Evolutionary conservation across 768 basidiomycete genomes (phyloP), one percentile per base, ranked within the genome.

Genomic region (Pleurotus giganteus): DNA sequence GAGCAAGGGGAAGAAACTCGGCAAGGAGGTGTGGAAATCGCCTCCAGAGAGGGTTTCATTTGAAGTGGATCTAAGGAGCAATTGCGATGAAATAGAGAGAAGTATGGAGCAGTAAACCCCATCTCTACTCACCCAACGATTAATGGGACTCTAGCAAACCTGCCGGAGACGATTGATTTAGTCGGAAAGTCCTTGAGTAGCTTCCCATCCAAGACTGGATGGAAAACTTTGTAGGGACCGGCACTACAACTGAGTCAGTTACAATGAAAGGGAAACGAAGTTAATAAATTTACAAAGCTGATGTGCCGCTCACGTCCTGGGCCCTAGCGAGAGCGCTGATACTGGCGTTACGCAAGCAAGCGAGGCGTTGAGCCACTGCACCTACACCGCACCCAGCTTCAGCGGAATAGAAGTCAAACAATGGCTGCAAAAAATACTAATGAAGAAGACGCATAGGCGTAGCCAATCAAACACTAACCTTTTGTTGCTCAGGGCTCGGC

Each of bases 31-130:
- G 1, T 67, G 57, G 32, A 82, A 66, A 46, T 73, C 67, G 13
- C 78, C 76, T 9, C 72, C 68, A 3, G 77, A 73, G 29, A 81
- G 64, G 1, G 85, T 82, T 61, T 87, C 84, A 47, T 88, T 84
- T 5, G 82, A 79, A 2, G 82, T 83, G 0, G 83, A 70, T 2
- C 85, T 74, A 51, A 3, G 55, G 12, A 29, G 8, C 23, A 19
- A 32, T 37, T 36, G 11, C 26, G 49, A 11, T 19, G 26, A 49
- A 43, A n/a, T 15, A 37, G 37, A 29, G 9, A 4, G 17, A 28
- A 47, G 29, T 24, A 11, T 15, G n/a, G n/a, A n/a, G n/a, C n/a
- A n/a, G n/a, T n/a, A 41, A 4, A 41, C 39, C 29, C 49, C 24
- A 44, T 41, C 41, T 24, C 39, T 17, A 65, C 74, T 17, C 61